Evolutionary conservation across 2,329 filamentous ascomycete genomes (phyloP).

Genomic region (Hypoxylon sp.): DNA sequence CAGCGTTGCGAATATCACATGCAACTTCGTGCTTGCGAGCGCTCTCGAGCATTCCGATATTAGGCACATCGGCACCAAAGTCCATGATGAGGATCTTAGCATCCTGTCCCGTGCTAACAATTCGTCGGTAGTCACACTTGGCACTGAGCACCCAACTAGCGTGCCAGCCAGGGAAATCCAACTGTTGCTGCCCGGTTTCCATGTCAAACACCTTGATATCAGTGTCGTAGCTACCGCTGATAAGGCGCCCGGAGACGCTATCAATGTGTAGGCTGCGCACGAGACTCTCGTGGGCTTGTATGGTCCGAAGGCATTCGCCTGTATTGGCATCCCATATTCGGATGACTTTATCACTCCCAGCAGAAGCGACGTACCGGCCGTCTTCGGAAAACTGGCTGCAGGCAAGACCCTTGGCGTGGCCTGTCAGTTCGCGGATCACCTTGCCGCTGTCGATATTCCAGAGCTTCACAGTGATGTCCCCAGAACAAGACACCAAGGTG

Average conservation of each 20-base stretch:
- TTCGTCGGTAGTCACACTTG: slow-evolving; percentile 94
- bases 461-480: slow-evolving; percentile 92
- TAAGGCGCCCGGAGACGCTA: slow-evolving; percentile 84
- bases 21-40: slow-evolving; percentile 51
- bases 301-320: slow-evolving; percentile 83
- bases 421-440: slow-evolving; percentile 89
- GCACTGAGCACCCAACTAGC: slow-evolving; percentile 96
- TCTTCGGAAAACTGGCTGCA: slow-evolving; percentile 98
- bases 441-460: slow-evolving; percentile 94
- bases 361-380: slow-evolving; percentile 91
- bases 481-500: slow-evolving; percentile 91
- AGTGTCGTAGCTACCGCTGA: slow-evolving; percentile 95
- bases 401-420: slow-evolving; percentile 92
- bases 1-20: slow-evolving; percentile 52
- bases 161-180: slow-evolving; percentile 95
- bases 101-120: slow-evolving; percentile 95
- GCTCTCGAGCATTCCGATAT: slow-evolving; percentile 72
- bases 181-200: slow-evolving; percentile 80
- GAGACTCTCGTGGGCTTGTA: slow-evolving; percentile 85
- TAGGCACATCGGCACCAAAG: slow-evolving; percentile 77
- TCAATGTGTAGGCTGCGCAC: slow-evolving; percentile 94
- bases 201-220: slow-evolving; percentile 96
- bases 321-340: slow-evolving; percentile 97
- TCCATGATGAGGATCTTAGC: slow-evolving; percentile 94
- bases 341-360: slow-evolving; percentile 95